These are phyloP conservation scores for Trichoderma semiorbis DNA, from an alignment of 2,329 filamentous ascomycete species.

Conservation along the genomic window DNA sequence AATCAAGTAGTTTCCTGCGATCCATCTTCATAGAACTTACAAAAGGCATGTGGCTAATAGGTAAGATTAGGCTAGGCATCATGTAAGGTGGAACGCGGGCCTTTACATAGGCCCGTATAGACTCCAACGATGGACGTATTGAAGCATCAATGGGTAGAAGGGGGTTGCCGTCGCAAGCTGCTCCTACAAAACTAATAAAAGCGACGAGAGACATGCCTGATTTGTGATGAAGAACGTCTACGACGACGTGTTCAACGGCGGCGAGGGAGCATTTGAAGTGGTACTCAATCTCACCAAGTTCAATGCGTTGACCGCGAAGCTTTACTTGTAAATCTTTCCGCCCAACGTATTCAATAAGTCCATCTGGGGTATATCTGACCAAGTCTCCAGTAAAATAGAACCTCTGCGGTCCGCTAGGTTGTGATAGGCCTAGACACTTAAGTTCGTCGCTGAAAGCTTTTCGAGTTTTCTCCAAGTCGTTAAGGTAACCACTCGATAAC, in stretches of 20 bases:
- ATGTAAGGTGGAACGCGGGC: constrained; percentile 21
- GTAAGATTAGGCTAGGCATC: constrained; percentile 22
- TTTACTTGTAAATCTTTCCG: constrained; percentile 14
- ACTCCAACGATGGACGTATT: background rate
- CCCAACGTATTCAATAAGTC: constrained; percentile 6
- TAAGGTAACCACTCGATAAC: constrained; percentile 47
- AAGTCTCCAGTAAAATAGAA: constrained; percentile 13
- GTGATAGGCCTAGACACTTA: background rate
- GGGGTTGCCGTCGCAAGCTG: background rate
- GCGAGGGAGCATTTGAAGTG: background rate
- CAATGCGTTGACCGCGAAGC: constrained; percentile 15
- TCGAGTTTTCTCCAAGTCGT: constrained; percentile 36
- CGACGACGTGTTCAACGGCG: constrained; percentile 1
- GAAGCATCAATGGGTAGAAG: background rate
- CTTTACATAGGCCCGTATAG: background rate
- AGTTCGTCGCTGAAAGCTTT: constrained; percentile 46
- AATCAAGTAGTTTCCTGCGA: background rate
- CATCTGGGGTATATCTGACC: constrained; percentile 8
- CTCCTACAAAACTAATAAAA: background rate
- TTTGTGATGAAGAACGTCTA: constrained; percentile 3
- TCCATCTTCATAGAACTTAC: constrained; percentile 19
- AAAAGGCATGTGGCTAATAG: constrained; percentile 20
- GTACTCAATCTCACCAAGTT: constrained; percentile 15
- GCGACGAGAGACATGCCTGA: background rate
- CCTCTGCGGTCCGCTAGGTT: constrained; percentile 4